Evolutionary conservation across 1,139 yeast species (phyloP), one percentile per base, ranked within the genome.

Genomic region (Blastobotrys ciferrii): DNA sequence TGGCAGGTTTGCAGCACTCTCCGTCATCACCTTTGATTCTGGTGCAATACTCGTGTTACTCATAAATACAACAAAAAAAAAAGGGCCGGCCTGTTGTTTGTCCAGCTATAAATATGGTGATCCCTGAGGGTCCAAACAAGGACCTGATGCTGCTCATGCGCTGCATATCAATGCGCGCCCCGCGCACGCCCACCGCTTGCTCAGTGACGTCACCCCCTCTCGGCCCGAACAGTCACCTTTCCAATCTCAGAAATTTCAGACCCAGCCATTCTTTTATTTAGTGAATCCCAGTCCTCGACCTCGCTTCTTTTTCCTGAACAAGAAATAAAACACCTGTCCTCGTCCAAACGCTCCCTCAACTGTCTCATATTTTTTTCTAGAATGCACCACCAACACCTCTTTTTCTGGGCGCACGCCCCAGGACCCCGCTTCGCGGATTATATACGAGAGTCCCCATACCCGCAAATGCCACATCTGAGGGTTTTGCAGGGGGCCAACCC

Each of bases 1-100:
- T 11, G 40, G 40, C 28, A 36, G 28, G 14, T 36, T 36, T 19
- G 40, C 40, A 7, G 40, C 18, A 28, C 40, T 36, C 14, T 36
- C 40, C 4, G 40, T 36, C 13, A 9, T 23, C 40, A 36, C 19
- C 14, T 19, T 36, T 17, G 40, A 36, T 11, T 36, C 40, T 19
- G 40, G 40, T 36, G 40, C 40, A 7, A 36, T 6, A n/a, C 40
- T 36, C 13, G 11, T 19, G 12, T 17, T 23, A 18, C 28, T 19
- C 19, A 18, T 19, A 36, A 19, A 11, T 9, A 36, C 40, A 9
- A 18, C 17, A 5, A 36, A 33, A 33, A n/a, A n/a, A n/a, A n/a
- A n/a, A n/a, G n/a, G n/a, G n/a, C n/a, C n/a, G n/a, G n/a, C n/a
- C n/a, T n/a, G n/a, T n/a, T n/a, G n/a, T n/a, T n/a, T n/a, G n/a